phyloP scores from a whole-genome alignment of 257 asterid species.

The Forsythia viridissima region DNA sequence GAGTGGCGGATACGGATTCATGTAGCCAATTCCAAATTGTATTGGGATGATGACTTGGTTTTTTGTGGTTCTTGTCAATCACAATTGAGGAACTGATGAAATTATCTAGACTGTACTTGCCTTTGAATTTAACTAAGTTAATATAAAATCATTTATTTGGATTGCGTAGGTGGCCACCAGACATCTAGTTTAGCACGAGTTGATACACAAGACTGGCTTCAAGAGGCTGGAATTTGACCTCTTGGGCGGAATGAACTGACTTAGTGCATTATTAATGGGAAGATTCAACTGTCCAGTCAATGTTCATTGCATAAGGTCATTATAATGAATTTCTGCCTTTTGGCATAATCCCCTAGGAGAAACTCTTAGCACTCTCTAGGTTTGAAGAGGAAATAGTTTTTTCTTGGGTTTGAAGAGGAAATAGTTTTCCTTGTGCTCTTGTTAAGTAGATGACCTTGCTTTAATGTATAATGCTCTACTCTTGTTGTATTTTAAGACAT shows the following conservation, averaged over 20 bases:
- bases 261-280: neutral
- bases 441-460: neutral
- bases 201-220: neutral
- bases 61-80: neutral
- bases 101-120: neutral
- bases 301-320: neutral
- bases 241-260: neutral
- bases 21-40: neutral
- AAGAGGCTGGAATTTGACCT: neutral
- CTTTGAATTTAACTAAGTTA: neutral
- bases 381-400: neutral
- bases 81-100: neutral
- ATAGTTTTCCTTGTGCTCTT: neutral
- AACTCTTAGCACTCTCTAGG: neutral
- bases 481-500: neutral
- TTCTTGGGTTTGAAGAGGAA: neutral
- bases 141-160: neutral
- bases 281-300: neutral
- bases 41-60: neutral
- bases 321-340: neutral
- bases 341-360: neutral
- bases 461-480: neutral
- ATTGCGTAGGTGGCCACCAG: neutral
- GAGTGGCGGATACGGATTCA: neutral
- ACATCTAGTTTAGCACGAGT: neutral